Evolutionary conservation across 2,329 filamentous ascomycete species (phyloP).

Genomic region (Amauroascus verrucosus): DNA sequence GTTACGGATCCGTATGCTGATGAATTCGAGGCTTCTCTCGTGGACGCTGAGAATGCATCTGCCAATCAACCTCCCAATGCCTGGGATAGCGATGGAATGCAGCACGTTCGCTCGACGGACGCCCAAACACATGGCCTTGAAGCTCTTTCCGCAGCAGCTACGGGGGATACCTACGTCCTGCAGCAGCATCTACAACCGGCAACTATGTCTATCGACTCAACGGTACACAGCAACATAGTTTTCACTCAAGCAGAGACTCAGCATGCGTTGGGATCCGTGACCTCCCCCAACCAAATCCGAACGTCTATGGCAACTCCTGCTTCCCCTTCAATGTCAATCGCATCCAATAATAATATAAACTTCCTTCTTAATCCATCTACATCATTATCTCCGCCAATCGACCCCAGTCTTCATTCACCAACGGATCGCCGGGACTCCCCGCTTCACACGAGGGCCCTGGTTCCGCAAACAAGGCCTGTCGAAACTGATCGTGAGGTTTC

Average conservation of each 20-base stretch:
- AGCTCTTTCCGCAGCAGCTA: conserved; percentile 44
- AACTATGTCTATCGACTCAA: conserved; percentile 20
- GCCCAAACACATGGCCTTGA: conserved; percentile 44
- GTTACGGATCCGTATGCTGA: conserved; percentile 53
- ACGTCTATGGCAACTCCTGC: conserved; percentile 25
- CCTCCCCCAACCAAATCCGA: conserved; percentile 28
- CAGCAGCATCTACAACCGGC: conserved; percentile 15
- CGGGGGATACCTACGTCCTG: conserved; percentile 29
- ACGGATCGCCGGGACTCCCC: conserved; percentile 25
- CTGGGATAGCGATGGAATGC: conserved; percentile 24
- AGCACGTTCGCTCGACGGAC: conserved; percentile 22
- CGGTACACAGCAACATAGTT: conserved; percentile 19
- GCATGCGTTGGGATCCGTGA: conserved; percentile 20
- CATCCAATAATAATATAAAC: conserved; percentile 41
- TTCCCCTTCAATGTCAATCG: conserved; percentile 37
- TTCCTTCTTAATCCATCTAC: conserved; percentile 45
- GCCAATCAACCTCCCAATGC: conserved; percentile 23
- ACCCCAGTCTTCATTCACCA: conserved; percentile 31
- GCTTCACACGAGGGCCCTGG: conserved; percentile 22
- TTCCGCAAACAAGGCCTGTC: conserved; percentile 20
- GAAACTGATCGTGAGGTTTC: conserved; percentile 47
- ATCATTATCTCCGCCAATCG: conserved; percentile 36
- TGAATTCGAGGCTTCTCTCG: conserved; percentile 31
- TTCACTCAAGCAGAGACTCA: conserved; percentile 19
- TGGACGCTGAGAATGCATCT: conserved; percentile 23